Conservation (phyloP, 441 rosid species). For the Populus trichocarpa region DNA sequence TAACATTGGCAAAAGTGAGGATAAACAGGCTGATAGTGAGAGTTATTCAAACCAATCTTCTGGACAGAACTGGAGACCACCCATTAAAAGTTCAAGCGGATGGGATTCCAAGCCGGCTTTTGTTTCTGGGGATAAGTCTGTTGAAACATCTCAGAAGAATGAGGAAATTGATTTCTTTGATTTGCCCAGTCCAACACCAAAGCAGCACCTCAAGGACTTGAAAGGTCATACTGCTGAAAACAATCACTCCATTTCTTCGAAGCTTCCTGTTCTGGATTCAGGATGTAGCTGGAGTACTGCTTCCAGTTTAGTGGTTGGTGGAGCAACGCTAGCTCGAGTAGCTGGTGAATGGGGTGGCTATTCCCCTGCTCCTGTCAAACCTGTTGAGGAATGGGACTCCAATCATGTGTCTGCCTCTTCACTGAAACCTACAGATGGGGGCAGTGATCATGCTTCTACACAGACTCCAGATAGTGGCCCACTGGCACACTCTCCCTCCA, state of each 20-base stretch:
- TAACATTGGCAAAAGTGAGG: conserved; percentile 24
- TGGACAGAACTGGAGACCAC: conserved; percentile 60
- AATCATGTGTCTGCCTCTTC: conserved; percentile 45
- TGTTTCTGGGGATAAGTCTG: conserved; percentile 38
- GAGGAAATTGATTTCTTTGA: conserved; percentile 53
- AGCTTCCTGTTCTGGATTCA: conserved; percentile 47
- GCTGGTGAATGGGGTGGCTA: conserved; percentile 50
- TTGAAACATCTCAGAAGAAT: conserved; percentile 34
- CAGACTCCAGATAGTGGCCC: conserved; percentile 61
- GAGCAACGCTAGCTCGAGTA: conserved; percentile 52
- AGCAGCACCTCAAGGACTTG: conserved; percentile 38
- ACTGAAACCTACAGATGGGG: conserved; percentile 41
- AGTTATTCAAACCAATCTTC: conserved; percentile 46
- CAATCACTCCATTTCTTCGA: conserved; percentile 45
- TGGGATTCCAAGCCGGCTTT: conserved; percentile 47
- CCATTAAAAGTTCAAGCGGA: conserved; percentile 37
- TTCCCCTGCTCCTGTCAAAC: conserved; percentile 39
- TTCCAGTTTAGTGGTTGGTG: conserved; percentile 58
- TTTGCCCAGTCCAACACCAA: conserved; percentile 44
- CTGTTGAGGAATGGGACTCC: conserved; percentile 53
- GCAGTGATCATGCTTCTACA: conserved; percentile 47
- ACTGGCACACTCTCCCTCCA: conserved; percentile 36
- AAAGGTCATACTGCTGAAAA: conserved; percentile 43
- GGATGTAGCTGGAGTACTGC: conserved; percentile 77
- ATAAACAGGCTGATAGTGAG: conserved; percentile 43